Evolutionary conservation across 225 moss, liverwort and hornwort species (phyloP).

Genomic region (Ulota crispa): DNA sequence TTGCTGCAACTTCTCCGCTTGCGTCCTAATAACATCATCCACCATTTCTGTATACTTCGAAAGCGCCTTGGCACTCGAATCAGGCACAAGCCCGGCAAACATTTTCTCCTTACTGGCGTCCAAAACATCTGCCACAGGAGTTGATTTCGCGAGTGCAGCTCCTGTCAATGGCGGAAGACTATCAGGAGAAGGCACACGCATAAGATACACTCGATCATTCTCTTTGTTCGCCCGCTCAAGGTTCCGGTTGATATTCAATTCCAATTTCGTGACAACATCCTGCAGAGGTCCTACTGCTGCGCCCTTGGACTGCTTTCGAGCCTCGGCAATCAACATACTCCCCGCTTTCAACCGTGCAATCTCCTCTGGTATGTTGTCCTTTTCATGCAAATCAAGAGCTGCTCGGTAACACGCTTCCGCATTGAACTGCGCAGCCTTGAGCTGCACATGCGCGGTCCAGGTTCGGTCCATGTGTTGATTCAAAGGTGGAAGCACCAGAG

Average conservation of each 20-base stretch:
- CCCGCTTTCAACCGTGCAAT: conserved; percentile 91
- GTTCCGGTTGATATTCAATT: conserved; percentile 89
- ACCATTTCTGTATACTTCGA: conserved; percentile 99
- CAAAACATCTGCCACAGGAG: conserved; percentile 76
- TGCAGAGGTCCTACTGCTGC: conserved; percentile 87
- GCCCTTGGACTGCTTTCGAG: conserved; percentile 75
- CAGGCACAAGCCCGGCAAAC: conserved; percentile 96
- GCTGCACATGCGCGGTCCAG: conserved; percentile 98
- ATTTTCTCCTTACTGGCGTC: conserved; percentile 97
- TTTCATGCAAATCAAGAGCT: conserved; percentile 91
- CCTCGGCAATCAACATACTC: conserved; percentile 74
- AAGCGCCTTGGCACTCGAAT: conserved; percentile 96
- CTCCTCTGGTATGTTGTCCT: conserved; percentile 96
- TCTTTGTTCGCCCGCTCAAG: conserved; percentile 94
- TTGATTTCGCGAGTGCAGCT: conserved; percentile 88
- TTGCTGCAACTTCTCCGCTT: conserved; percentile 95
- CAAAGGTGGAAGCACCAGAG: conserved; percentile 86
- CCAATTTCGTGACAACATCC: conserved; percentile 93
- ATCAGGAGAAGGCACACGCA: conserved; percentile 88
- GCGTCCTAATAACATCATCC: conserved; percentile 88
- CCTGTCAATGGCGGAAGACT: conserved; percentile 83
- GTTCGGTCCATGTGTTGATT: conserved; percentile 96
- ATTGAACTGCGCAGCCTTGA: conserved; percentile 97
- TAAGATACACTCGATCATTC: conserved; percentile 96
- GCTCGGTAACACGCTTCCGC: conserved; percentile 96